Percentiles rank a stretch among this genome's conserved stretches.
Evolutionary conservation across 2,329 filamentous ascomycete genomes (phyloP).

Genomic region (Ascochyta koolunga): DNA sequence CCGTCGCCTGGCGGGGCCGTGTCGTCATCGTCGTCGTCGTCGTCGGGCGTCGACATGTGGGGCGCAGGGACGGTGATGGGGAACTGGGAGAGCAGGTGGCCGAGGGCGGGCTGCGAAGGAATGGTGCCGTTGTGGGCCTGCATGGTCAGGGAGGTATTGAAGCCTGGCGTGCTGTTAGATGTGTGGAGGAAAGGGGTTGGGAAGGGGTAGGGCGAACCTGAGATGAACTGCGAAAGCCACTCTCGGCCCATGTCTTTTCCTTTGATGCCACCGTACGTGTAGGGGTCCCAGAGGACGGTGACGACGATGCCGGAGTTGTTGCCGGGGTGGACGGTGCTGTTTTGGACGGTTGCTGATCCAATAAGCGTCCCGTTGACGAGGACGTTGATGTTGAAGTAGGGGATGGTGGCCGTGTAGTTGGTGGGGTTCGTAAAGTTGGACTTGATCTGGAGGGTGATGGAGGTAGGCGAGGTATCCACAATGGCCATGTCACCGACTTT

Average conservation of each 20-base stretch:
- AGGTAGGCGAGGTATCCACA: slow-evolving; percentile 71
- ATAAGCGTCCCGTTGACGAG: slow-evolving; percentile 74
- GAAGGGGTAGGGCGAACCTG: slow-evolving; percentile 58
- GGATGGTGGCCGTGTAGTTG: slow-evolving; percentile 80
- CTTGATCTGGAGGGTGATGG: slow-evolving; percentile 71
- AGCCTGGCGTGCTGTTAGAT: slow-evolving; percentile 54
- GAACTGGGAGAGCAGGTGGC: slow-evolving; percentile 73
- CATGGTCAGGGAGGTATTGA: slow-evolving; percentile 80
- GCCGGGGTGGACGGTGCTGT: slow-evolving; percentile 70
- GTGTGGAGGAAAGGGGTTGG: not conserved
- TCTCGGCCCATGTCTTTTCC: slow-evolving; percentile 70
- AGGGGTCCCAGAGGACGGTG: slow-evolving; percentile 76
- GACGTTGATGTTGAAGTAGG: slow-evolving; percentile 78
- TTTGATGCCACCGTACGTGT: slow-evolving; percentile 63
- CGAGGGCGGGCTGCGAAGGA: slow-evolving; percentile 73
- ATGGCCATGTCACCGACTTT: slow-evolving; percentile 75
- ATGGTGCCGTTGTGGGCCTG: slow-evolving; percentile 74
- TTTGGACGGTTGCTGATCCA: slow-evolving; percentile 72
- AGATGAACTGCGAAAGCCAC: slow-evolving; percentile 84
- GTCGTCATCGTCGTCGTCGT: slow-evolving; percentile 45
- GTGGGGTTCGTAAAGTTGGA: slow-evolving; percentile 92
- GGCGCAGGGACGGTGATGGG: slow-evolving; percentile 76
- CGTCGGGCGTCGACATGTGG: slow-evolving; percentile 58
- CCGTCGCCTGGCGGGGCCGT: slow-evolving; percentile 37
- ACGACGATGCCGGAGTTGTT: slow-evolving; percentile 74